Conservation (phyloP, 2,329 filamentous ascomycete species). For the Colletotrichum navitas region DNA sequence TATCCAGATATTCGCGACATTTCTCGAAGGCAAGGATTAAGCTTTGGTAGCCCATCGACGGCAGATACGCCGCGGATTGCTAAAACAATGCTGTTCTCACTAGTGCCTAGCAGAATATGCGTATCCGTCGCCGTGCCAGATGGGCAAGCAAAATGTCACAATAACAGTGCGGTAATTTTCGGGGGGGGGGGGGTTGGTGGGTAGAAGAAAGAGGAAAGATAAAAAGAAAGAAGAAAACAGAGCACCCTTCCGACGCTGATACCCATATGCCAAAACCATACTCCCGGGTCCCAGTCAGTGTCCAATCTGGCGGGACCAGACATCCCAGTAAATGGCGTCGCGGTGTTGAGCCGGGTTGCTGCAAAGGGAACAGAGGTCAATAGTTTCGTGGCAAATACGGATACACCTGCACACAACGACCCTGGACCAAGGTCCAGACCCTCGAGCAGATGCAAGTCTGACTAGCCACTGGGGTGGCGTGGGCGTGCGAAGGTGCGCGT, state of each 20-base stretch:
- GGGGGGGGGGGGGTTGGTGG: not conserved
- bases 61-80: not conserved
- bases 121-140: not conserved
- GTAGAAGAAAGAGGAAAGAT: not conserved
- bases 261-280: constrained; percentile 10
- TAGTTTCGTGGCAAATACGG: not conserved
- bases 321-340: constrained; percentile 10
- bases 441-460: not conserved
- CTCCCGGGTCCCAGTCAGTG: constrained; percentile 5
- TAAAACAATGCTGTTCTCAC: not conserved
- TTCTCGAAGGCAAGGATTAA: not conserved
- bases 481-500: not conserved
- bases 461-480: not conserved
- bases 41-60: not conserved
- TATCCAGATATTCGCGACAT: not conserved
- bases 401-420: not conserved
- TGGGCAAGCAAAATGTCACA: not conserved
- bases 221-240: not conserved
- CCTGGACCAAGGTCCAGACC: not conserved
- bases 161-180: not conserved
- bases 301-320: constrained; percentile 6
- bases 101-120: not conserved
- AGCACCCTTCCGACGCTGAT: not conserved
- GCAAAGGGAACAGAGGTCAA: not conserved
- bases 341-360: not conserved